These are phyloP conservation scores for Trichoderma parareesei DNA, from an alignment of 495 filamentous ascomycete genomes.

Conservation along the genomic window DNA sequence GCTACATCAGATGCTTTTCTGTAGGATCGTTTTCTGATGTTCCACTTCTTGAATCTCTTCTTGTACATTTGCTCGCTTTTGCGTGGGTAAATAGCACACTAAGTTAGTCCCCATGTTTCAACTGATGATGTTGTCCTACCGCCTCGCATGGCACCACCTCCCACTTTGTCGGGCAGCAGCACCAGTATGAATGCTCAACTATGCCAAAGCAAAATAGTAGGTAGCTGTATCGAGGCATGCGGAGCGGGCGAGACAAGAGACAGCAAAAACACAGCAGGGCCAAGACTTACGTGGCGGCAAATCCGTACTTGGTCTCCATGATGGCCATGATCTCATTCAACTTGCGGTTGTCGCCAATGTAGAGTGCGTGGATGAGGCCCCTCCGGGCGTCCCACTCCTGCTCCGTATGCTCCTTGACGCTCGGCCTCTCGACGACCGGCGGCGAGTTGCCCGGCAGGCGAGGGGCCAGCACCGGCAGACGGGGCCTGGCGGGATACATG, in stretches of 20 bases:
- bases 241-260: not conserved
- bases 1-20: not conserved
- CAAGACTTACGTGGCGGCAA: slow-evolving; percentile 27
- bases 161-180: too few species aligned
- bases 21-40: slow-evolving; percentile 11
- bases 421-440: slow-evolving; percentile 9
- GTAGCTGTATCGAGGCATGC: not conserved
- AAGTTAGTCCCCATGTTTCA: too few species aligned
- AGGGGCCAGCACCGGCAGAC: slow-evolving; percentile 10
- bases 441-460: not conserved
- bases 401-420: slow-evolving; percentile 14
- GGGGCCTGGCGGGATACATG: slow-evolving; percentile 5
- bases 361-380: slow-evolving; percentile 22
- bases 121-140: not conserved
- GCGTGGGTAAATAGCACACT: not conserved
- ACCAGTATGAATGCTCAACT: not conserved
- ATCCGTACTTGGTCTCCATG: slow-evolving; percentile 23
- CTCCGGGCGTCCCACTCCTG: slow-evolving; percentile 28
- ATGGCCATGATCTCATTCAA: slow-evolving; percentile 29
- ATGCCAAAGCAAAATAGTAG: not conserved
- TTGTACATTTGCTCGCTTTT: slow-evolving; percentile 13
- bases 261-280: not conserved
- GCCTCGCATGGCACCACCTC: not conserved
- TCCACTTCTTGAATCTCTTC: slow-evolving; percentile 13
- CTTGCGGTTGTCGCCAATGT: slow-evolving; percentile 28